Base-by-base conservation (phyloP, 805 yeast species). In the Lipomyces spencermartinsiae region DNA sequence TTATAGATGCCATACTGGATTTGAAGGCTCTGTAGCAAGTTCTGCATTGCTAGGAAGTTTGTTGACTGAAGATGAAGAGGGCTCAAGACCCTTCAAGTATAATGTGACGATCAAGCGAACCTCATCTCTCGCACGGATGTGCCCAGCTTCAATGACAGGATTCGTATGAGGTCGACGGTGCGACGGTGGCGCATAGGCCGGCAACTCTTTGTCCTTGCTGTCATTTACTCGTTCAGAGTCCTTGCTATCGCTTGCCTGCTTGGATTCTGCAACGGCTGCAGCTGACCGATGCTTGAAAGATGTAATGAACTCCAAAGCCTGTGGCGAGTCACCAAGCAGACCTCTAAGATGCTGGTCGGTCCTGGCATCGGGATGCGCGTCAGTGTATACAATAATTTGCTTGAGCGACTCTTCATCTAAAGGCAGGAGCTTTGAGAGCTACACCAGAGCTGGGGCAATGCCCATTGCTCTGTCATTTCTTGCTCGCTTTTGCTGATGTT, bases 151-250 rank as follows among this genome's bases (percentile, higher is more conserved):
- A 39, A 39, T 14, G 46, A 39, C 46, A 14, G 46, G 19, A 39
- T 39, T 39, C 46, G 46, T 39, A 39, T 39, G 46, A 39, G 46
- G 46, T 16, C 46, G 46, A 39, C 5, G 46, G 19, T 39, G n/a
- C 46, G 46, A 39, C n/a, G 46, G 46, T 39, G 46, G 46, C n/a
- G 46, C 46, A 16, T 39, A 39, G 46, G 46, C 46, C 46, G 46
- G 46, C 46, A 39, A 39, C 46, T 39, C 46, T 14, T 39, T 16
- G 46, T 39, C n/a, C 46, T 39, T 39, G 46, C 46, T 39, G 46
- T 16, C 46, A 39, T 39, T 39, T 6, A 39, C 46, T 39, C 7
- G 46, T 39, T 14, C 46, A n/a, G 46, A 39, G 46, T 39, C 46
- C 46, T 39, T 39, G 46, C 19, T 14, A 39, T 39, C 46, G 46